Evolutionary conservation across 495 filamentous ascomycete genomes (phyloP).

Genomic region (Articulospora tetracladia): DNA sequence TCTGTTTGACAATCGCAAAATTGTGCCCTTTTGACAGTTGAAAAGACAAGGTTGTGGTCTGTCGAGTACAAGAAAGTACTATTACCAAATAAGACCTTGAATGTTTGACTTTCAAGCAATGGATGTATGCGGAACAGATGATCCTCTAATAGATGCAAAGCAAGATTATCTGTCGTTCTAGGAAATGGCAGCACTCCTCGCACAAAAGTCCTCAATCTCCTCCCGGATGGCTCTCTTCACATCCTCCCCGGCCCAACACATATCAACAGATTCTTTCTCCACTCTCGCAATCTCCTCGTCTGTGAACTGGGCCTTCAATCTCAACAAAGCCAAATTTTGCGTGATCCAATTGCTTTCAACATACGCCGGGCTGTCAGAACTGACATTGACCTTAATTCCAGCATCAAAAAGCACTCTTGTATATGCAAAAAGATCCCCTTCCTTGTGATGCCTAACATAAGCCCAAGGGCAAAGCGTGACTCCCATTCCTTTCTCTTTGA

Average conservation of each 20-base stretch:
- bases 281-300: slow-evolving; percentile 10
- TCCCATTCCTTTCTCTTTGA: slow-evolving; percentile 50
- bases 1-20: too few species aligned
- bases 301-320: neutral
- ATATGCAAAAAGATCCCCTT: slow-evolving; percentile 49
- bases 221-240: neutral
- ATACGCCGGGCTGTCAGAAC: slow-evolving; percentile 76
- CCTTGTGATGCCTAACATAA: slow-evolving; percentile 60
- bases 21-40: too few species aligned
- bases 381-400: slow-evolving; percentile 62
- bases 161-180: too few species aligned
- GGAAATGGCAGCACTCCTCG: too few species aligned
- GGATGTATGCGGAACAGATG: too few species aligned
- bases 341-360: slow-evolving; percentile 15
- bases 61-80: too few species aligned
- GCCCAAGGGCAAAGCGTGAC: slow-evolving; percentile 69
- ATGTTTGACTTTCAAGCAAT: too few species aligned
- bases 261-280: slow-evolving; percentile 8
- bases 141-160: too few species aligned
- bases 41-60: too few species aligned
- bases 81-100: too few species aligned
- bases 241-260: slow-evolving; percentile 10
- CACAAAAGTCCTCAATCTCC: neutral
- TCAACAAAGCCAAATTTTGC: slow-evolving; percentile 8
- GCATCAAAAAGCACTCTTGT: slow-evolving; percentile 58